Evolutionary conservation across 78 protist genomes (phyloP).

Genomic region (Dictyostelium capitatum): DNA sequence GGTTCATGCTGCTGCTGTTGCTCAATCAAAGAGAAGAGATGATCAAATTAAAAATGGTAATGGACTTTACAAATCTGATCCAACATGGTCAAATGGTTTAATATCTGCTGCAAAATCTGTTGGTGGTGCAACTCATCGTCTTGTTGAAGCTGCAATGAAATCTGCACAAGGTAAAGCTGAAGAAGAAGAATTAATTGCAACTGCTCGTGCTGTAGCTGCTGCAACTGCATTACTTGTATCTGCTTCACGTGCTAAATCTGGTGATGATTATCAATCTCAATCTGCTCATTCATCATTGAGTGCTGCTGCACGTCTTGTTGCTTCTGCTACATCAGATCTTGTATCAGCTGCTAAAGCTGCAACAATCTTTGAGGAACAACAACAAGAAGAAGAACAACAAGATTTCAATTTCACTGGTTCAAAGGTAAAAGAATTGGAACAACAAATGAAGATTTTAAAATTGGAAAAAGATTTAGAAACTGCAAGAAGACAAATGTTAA

Average conservation of each 20-base stretch:
- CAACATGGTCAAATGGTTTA: slow-evolving; percentile 87
- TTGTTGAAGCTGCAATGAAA: slow-evolving; percentile 77
- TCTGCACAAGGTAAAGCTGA: slow-evolving; percentile 69
- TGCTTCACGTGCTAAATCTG: slow-evolving; percentile 87
- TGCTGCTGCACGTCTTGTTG: slow-evolving; percentile 75
- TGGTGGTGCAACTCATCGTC: slow-evolving; percentile 68
- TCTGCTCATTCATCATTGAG: slow-evolving; percentile 41
- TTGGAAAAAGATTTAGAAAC: slow-evolving; percentile 82
- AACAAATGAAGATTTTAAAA: slow-evolving; percentile 84
- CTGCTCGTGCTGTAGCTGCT: slow-evolving; percentile 82
- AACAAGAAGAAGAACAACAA: slow-evolving; percentile 64
- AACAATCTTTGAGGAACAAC: slow-evolving; percentile 68
- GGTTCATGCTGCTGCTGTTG: slow-evolving; percentile 75
- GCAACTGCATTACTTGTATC: slow-evolving; percentile 79
- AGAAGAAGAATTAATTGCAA: slow-evolving; percentile 84
- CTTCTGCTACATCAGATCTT: slow-evolving; percentile 68
- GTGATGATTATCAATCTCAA: slow-evolving; percentile 66
- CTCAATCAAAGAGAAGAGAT: slow-evolving; percentile 77
- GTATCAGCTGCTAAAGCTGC: slow-evolving; percentile 82
- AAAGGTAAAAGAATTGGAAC: slow-evolving; percentile 81
- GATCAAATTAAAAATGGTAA: slow-evolving; percentile 30
- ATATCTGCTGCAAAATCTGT: slow-evolving; percentile 85
- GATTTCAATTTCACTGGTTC: slow-evolving; percentile 66
- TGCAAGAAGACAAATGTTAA: slow-evolving; percentile 74
- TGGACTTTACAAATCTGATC: slow-evolving; percentile 73